Percentiles rank a stretch among this genome's conserved stretches.
Evolutionary conservation across 2,329 filamentous ascomycete genomes (phyloP).

Genomic region (Fusarium sp.): DNA sequence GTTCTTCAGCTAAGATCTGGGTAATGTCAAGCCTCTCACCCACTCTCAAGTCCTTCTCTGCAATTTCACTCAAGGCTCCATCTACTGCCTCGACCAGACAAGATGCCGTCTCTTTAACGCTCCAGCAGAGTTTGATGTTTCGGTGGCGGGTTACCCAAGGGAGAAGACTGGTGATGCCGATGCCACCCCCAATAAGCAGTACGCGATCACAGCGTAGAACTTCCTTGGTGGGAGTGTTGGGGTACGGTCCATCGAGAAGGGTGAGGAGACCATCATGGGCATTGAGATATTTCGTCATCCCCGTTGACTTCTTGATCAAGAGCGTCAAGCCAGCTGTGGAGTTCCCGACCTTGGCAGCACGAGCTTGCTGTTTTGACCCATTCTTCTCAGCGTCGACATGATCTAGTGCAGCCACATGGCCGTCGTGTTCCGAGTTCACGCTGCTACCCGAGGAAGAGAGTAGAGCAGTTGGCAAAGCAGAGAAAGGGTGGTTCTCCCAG

Average conservation of each 20-base stretch:
- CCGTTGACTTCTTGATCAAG: not conserved
- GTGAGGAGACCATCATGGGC: not conserved
- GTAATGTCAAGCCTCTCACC: not conserved
- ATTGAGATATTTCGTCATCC: not conserved
- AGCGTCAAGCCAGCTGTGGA: not conserved
- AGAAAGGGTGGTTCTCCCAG: constrained; percentile 69
- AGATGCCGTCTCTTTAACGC: not conserved
- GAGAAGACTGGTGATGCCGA: not conserved
- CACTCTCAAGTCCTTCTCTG: not conserved
- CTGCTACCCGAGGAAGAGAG: not conserved
- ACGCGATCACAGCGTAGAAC: not conserved
- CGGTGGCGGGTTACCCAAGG: not conserved
- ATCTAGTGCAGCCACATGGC: not conserved
- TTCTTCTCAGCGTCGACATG: not conserved
- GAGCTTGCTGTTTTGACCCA: not conserved
- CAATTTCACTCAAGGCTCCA: not conserved
- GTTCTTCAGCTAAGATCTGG: not conserved
- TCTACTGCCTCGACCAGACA: not conserved
- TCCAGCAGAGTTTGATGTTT: not conserved
- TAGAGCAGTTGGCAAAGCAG: constrained; percentile 40
- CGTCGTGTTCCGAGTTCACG: not conserved
- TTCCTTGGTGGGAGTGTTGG: not conserved
- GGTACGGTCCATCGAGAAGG: not conserved
- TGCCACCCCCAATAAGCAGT: not conserved
- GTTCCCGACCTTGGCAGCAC: not conserved